A percentile compares a stretch with the other conserved stretches of the same genome.
Evolutionary conservation across 2,329 filamentous ascomycete genomes (phyloP).

Genomic region (Alternaria gaisen): DNA sequence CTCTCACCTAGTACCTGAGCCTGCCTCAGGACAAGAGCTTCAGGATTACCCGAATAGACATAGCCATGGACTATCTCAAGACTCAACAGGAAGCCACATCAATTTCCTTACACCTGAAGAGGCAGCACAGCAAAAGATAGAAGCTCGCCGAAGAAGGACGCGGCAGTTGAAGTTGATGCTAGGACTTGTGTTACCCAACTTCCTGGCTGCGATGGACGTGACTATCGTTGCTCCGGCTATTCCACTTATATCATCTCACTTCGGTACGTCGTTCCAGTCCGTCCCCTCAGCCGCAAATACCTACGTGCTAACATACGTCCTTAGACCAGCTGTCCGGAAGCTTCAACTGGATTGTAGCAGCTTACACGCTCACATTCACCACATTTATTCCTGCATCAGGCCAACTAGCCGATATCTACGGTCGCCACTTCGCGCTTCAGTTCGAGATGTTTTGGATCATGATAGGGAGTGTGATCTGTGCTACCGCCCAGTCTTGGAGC

Average conservation of each 20-base stretch:
- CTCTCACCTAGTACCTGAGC: constrained; percentile 34
- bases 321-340: constrained; percentile 63
- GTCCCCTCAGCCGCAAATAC: neutral
- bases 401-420: constrained; percentile 71
- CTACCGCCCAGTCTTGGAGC: constrained; percentile 65
- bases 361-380: constrained; percentile 73
- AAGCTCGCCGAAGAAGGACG: constrained; percentile 34
- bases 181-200: constrained; percentile 68
- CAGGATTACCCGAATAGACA: constrained; percentile 1
- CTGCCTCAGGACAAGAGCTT: neutral
- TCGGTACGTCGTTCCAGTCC: constrained; percentile 56
- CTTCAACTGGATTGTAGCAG: constrained; percentile 70
- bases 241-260: constrained; percentile 71
- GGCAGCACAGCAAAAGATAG: constrained; percentile 20
- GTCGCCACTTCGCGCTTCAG: constrained; percentile 67
- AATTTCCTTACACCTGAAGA: constrained; percentile 24
- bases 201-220: constrained; percentile 69
- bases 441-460: constrained; percentile 61
- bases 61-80: neutral
- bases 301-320: constrained; percentile 6
- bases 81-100: constrained; percentile 12
- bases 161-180: constrained; percentile 68
- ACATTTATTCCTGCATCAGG: constrained; percentile 73
- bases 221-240: constrained; percentile 70
- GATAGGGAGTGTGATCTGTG: constrained; percentile 69